These are phyloP conservation scores for Byssochlamys sp. DNA, from an alignment of 2,329 filamentous ascomycete genomes.

Conservation along the genomic window DNA sequence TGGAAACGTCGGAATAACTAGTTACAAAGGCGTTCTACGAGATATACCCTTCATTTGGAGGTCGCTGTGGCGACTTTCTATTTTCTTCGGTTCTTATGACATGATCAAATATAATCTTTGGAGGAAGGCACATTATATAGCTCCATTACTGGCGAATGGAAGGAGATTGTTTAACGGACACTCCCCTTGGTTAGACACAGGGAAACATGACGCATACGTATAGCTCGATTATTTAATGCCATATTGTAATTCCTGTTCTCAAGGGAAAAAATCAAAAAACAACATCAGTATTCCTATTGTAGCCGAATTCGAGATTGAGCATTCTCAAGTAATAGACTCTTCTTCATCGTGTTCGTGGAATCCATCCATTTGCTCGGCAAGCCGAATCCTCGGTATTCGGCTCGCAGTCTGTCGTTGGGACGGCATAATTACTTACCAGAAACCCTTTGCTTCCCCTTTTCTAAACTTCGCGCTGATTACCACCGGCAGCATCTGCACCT, in stretches of 20 bases:
- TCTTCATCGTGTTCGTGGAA: too few relatives aligned
- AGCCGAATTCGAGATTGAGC: background rate
- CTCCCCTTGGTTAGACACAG: background rate
- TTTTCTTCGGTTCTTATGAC: slow-evolving; percentile 14
- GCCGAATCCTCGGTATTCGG: background rate
- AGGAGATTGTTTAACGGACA: background rate
- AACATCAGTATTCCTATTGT: background rate
- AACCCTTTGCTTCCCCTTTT: background rate
- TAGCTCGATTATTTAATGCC: background rate
- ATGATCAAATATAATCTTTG: slow-evolving; percentile 2
- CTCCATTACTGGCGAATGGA: background rate
- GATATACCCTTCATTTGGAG: slow-evolving; percentile 30
- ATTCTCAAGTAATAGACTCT: too few relatives aligned
- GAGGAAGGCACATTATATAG: slow-evolving; percentile 1
- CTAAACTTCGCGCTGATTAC: background rate
- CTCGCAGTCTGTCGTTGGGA: background rate
- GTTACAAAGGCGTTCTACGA: slow-evolving; percentile 23
- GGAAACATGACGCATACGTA: background rate
- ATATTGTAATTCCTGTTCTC: background rate
- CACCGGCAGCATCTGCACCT: background rate
- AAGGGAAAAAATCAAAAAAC: background rate
- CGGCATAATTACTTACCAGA: background rate
- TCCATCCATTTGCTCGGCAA: background rate
- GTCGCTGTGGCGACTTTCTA: background rate
- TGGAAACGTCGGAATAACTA: background rate